Evolutionary conservation across 495 filamentous ascomycete genomes (phyloP).

Genomic region (Xylaria grammica): DNA sequence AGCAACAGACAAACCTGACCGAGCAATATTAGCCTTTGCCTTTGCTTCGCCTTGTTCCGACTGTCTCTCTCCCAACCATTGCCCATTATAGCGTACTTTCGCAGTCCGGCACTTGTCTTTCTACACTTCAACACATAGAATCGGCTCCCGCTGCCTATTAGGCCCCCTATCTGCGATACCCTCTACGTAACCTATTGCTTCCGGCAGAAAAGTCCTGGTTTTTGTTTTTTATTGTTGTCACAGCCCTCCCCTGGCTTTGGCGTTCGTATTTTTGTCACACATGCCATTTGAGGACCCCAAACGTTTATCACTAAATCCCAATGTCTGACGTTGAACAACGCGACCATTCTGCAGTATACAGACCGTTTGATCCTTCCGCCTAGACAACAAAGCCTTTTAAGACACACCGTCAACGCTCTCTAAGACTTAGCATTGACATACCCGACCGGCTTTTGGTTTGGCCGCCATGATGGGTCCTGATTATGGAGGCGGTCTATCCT

Average conservation of each 20-base stretch:
- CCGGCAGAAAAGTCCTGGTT: neutral
- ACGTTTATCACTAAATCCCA: conserved; percentile 31
- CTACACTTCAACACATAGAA: conserved; percentile 6
- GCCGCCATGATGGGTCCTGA: conserved; percentile 42
- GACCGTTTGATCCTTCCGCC: conserved; percentile 29
- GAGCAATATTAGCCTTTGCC: neutral
- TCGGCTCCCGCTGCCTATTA: conserved; percentile 4
- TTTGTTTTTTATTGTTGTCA: neutral
- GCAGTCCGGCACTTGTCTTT: conserved; percentile 16
- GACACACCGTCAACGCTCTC: conserved; percentile 18
- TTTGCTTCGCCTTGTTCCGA: conserved; percentile 18
- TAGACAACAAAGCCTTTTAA: conserved; percentile 22
- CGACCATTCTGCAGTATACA: conserved; percentile 25
- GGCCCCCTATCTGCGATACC: neutral
- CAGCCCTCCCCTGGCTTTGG: conserved; percentile 26
- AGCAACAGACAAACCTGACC: conserved; percentile 7
- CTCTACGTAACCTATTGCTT: conserved; percentile 9
- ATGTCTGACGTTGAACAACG: conserved; percentile 41
- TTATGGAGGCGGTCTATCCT: conserved; percentile 40
- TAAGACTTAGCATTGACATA: conserved; percentile 24
- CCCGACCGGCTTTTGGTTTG: conserved; percentile 29
- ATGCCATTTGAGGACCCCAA: conserved; percentile 28
- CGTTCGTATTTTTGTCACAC: conserved; percentile 31
- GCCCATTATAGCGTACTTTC: conserved; percentile 22
- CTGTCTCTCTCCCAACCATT: conserved; percentile 11